Evolutionary conservation across 331 rosid genomes (phyloP).

Genomic region (Stylosanthes scabra): DNA sequence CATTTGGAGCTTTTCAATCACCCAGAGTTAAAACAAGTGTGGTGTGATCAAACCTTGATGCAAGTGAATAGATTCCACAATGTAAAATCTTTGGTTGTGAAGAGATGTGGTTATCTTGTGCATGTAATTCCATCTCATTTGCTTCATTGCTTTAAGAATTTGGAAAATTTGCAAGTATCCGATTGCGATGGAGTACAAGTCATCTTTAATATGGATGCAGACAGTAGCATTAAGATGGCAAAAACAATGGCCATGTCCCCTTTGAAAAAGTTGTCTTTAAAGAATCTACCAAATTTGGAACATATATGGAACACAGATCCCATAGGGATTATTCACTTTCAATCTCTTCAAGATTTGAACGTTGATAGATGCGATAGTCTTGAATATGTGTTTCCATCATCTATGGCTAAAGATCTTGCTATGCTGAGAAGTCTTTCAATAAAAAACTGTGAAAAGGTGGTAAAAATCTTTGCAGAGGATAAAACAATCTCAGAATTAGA

Average conservation of each 20-base stretch:
- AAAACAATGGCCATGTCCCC: neutral
- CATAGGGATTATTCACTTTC: neutral
- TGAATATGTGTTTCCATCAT: slow-evolving; percentile 25
- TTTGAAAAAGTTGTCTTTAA: neutral
- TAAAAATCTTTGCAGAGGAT: slow-evolving; percentile 23
- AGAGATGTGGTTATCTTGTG: neutral
- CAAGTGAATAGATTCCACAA: neutral
- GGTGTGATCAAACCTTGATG: neutral
- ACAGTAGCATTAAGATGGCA: neutral
- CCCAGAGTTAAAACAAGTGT: neutral
- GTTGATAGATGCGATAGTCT: neutral
- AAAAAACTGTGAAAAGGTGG: neutral
- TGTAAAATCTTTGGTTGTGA: neutral
- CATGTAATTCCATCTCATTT: slow-evolving; percentile 28
- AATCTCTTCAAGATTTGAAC: neutral
- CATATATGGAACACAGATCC: slow-evolving; percentile 36
- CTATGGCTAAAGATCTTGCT: neutral
- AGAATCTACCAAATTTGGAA: neutral
- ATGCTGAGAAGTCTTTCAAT: neutral
- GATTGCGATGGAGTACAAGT: neutral
- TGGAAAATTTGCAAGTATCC: neutral
- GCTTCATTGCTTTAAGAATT: slow-evolving; percentile 8
- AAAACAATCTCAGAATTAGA: neutral
- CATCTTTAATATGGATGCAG: neutral
- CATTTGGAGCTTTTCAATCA: fast-evolving